These are phyloP conservation scores for Salicornia ramosissima DNA, from an alignment of 148 eudicot species.

Conservation along the genomic window DNA sequence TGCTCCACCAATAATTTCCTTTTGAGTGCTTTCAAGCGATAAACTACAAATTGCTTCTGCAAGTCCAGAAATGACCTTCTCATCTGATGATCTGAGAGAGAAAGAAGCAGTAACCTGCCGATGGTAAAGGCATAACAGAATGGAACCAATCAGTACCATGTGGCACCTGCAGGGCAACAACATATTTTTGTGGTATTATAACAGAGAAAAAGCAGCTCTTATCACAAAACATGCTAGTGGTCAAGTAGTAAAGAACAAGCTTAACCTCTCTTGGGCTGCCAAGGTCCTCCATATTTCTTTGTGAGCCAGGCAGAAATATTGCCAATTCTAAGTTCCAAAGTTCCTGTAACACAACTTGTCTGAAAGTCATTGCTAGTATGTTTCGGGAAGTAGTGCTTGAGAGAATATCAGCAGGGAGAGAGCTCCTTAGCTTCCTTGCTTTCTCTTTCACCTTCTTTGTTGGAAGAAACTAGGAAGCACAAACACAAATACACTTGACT, in stretches of 20 bases:
- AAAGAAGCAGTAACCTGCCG: constrained; percentile 82
- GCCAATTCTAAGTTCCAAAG: constrained; percentile 74
- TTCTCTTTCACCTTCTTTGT: constrained; percentile 77
- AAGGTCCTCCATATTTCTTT: constrained; percentile 73
- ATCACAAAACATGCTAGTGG: not conserved
- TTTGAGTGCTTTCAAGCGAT: constrained; percentile 59
- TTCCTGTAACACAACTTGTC: constrained; percentile 75
- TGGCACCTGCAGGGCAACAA: constrained; percentile 58
- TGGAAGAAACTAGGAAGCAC: constrained; percentile 64
- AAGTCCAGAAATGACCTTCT: constrained; percentile 50
- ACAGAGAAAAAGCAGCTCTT: constrained; percentile 19
- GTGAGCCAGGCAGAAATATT: constrained; percentile 64
- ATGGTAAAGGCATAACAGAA: constrained; percentile 68
- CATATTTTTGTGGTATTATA: constrained; percentile 39
- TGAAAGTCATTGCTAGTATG: constrained; percentile 88
- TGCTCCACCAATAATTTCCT: constrained; percentile 34
- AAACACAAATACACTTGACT: not conserved
- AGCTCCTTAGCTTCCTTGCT: constrained; percentile 51
- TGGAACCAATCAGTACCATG: constrained; percentile 59
- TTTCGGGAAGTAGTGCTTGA: constrained; percentile 42
- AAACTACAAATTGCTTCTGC: constrained; percentile 74
- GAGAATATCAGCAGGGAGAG: constrained; percentile 49
- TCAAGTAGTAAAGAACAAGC: not conserved
- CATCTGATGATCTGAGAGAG: constrained; percentile 61
- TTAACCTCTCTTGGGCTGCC: constrained; percentile 75